Conservation (phyloP, 352 stramenopile species). For the Phytophthora melonis region DNA sequence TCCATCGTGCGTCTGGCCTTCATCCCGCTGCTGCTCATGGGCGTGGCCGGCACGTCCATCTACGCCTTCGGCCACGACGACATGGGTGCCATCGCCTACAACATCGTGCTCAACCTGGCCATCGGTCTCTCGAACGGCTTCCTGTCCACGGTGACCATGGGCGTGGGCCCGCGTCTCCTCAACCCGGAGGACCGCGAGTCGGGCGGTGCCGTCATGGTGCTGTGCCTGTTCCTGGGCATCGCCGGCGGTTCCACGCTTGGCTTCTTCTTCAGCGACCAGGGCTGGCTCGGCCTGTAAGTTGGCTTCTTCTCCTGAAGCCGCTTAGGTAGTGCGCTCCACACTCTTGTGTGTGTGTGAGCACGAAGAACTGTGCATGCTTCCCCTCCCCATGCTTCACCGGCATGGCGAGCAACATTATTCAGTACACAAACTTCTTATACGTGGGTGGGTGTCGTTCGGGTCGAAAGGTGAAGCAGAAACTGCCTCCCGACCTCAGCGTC, state of each 20-base stretch:
- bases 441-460: not conserved
- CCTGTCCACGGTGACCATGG: slow-evolving; percentile 73
- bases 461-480: slow-evolving; percentile 8
- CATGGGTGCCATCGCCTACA: slow-evolving; percentile 44
- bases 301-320: not conserved
- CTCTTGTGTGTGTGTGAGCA: slow-evolving; percentile 1
- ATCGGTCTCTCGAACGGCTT: slow-evolving; percentile 66
- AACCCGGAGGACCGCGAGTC: slow-evolving; percentile 66
- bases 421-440: slow-evolving; percentile 26
- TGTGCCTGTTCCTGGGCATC: slow-evolving; percentile 67
- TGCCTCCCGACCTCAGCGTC: not conserved
- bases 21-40: slow-evolving; percentile 68
- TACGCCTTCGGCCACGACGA: slow-evolving; percentile 56
- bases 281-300: slow-evolving; percentile 56
- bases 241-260: slow-evolving; percentile 55
- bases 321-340: slow-evolving; percentile 12
- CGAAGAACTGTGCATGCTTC: slow-evolving; percentile 18
- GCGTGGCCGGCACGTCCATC: slow-evolving; percentile 55
- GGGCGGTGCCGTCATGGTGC: slow-evolving; percentile 64
- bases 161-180: slow-evolving; percentile 55
- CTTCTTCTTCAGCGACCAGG: slow-evolving; percentile 59
- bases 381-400: not conserved
- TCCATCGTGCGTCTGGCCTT: slow-evolving; percentile 60
- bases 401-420: slow-evolving; percentile 19
- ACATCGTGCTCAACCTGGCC: slow-evolving; percentile 57